Evolutionary conservation across 441 rosid genomes (phyloP).

Genomic region (Bocquillonia castaneifolia): DNA sequence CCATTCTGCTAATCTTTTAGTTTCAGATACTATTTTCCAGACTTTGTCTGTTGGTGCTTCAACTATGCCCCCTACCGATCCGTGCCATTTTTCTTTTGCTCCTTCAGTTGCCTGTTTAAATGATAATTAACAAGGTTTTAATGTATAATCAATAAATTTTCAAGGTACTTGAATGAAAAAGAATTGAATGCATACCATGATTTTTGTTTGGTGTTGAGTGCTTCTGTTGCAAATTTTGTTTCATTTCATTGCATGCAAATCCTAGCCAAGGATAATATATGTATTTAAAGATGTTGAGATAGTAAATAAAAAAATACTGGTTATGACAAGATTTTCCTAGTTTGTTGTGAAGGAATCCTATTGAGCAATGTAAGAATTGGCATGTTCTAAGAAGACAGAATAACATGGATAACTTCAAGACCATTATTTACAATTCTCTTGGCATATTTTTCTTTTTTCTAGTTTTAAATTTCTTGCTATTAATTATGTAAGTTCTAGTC

Average conservation of each 20-base stretch:
- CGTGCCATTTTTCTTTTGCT: constrained; percentile 36
- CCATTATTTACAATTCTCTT: constrained; percentile 12
- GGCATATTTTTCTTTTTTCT: background rate
- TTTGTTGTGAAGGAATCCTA: constrained; percentile 29
- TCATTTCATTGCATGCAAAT: background rate
- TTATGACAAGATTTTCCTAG: constrained; percentile 4
- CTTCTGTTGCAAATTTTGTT: background rate
- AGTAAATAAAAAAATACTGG: background rate
- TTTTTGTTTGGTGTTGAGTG: constrained; percentile 3
- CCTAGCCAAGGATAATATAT: background rate
- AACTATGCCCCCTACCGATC: constrained; percentile 42
- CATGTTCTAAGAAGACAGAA: constrained; percentile 17
- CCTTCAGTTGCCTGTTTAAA: constrained; percentile 23
- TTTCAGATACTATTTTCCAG: constrained; percentile 41
- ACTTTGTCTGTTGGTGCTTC: constrained; percentile 42
- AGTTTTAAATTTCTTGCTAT: too few relatives aligned
- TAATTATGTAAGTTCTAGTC: too few relatives aligned
- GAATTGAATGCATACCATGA: constrained; percentile 24
- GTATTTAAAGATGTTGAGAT: background rate
- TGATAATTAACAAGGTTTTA: background rate
- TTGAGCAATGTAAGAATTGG: constrained; percentile 23
- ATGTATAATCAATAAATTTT: background rate
- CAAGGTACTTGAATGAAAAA: background rate
- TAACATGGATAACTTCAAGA: constrained; percentile 27
- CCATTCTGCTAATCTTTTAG: constrained; percentile 45